These are phyloP conservation scores for Sporisorium graminicola DNA, from an alignment of 1,284 basidiomycete genomes.

Conservation along the genomic window DNA sequence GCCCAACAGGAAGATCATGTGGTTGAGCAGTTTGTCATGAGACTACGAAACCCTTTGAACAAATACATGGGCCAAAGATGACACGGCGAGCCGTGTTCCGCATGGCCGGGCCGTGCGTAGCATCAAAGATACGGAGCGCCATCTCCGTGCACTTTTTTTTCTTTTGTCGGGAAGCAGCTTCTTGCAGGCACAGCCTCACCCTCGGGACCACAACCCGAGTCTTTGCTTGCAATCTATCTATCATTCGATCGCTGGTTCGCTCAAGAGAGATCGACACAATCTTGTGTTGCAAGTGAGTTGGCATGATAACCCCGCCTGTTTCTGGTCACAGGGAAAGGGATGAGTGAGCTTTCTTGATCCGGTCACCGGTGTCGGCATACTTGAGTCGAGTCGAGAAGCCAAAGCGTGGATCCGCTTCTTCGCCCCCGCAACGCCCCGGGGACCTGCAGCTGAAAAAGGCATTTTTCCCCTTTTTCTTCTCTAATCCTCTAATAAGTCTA, in stretches of 20 bases:
- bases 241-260: background rate
- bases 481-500: too few relatives aligned
- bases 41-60: too few relatives aligned
- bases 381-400: background rate
- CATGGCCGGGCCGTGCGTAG: constrained; percentile 14
- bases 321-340: background rate
- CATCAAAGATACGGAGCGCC: constrained; percentile 15
- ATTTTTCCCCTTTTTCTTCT: background rate
- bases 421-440: background rate
- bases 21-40: background rate
- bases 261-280: background rate
- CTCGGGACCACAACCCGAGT: background rate
- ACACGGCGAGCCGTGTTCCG: background rate
- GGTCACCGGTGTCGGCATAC: background rate
- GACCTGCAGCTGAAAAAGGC: background rate
- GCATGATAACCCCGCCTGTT: background rate
- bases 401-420: background rate
- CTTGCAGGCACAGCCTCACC: constrained; percentile 32
- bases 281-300: background rate
- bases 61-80: background rate
- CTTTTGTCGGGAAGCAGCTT: background rate
- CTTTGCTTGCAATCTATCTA: background rate
- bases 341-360: background rate
- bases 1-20: too few relatives aligned
- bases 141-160: constrained; percentile 3